phyloP scores from a whole-genome alignment of 108 stramenopile genomes.

The Conticribra guillardii region DNA sequence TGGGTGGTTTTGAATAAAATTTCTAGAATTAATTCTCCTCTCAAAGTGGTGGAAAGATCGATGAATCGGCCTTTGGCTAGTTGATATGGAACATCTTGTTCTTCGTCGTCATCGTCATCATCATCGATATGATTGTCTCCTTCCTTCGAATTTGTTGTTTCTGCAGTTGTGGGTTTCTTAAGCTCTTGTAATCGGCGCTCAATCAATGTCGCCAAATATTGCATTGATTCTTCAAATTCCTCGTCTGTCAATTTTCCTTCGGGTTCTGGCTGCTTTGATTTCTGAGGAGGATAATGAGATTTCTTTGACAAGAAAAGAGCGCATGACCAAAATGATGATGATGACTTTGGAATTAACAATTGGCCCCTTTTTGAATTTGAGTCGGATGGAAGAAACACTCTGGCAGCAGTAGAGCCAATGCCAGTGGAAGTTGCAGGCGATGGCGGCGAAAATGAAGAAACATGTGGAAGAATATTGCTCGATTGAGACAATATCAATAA shows the following conservation, averaged over 20 bases:
- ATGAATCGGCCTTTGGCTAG: slow-evolving; percentile 54
- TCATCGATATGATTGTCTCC: not conserved
- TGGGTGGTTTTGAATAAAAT: slow-evolving; percentile 34
- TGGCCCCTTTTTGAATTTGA: too few species aligned
- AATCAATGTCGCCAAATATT: slow-evolving; percentile 25
- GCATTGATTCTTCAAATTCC: slow-evolving; percentile 26
- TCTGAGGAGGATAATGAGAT: too few species aligned
- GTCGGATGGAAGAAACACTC: too few species aligned
- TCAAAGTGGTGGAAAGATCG: slow-evolving; percentile 50
- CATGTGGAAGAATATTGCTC: too few species aligned
- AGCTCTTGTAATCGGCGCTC: slow-evolving; percentile 5
- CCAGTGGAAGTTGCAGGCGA: too few species aligned
- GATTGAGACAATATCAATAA: too few species aligned
- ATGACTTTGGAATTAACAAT: not conserved
- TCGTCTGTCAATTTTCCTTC: slow-evolving; percentile 5
- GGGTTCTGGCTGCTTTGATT: not conserved
- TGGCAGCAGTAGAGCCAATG: too few species aligned
- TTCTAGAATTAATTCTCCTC: slow-evolving; percentile 54
- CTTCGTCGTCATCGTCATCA: slow-evolving; percentile 1
- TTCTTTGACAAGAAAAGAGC: not conserved
- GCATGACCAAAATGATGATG: not conserved
- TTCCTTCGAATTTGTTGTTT: too few species aligned
- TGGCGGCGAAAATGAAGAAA: too few species aligned
- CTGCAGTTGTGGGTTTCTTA: not conserved
- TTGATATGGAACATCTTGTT: slow-evolving; percentile 6